Evolutionary conservation across 352 stramenopile species (phyloP).

Genomic region (Aphanomyces cochlioides): DNA sequence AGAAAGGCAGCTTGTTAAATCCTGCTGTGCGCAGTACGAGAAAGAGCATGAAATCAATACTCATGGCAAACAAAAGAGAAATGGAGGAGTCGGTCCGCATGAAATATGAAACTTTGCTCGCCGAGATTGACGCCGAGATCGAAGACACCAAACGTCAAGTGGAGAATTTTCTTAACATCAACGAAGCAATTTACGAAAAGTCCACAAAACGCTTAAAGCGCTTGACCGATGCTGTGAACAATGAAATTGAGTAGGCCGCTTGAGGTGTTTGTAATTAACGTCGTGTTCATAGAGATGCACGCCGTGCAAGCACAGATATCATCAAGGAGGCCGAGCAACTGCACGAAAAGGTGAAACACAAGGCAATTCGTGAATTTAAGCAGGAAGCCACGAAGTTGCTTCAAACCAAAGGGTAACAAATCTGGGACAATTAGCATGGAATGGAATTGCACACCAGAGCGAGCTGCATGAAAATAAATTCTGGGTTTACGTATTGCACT

Average conservation of each 20-base stretch:
- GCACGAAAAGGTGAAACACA: constrained; percentile 22
- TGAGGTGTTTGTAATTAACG: not conserved
- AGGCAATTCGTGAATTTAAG: constrained; percentile 28
- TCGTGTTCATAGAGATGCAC: not conserved
- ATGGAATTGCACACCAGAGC: not conserved
- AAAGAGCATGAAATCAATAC: constrained; percentile 6
- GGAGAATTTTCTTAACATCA: constrained; percentile 24
- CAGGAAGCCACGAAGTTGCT: constrained; percentile 20
- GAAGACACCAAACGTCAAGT: constrained; percentile 26
- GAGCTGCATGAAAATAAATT: not conserved
- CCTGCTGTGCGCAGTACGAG: not conserved
- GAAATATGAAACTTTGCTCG: constrained; percentile 20
- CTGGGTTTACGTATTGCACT: too few species aligned
- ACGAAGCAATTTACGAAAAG: constrained; percentile 29
- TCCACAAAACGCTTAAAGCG: constrained; percentile 27
- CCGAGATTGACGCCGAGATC: constrained; percentile 21
- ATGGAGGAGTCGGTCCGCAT: constrained; percentile 23
- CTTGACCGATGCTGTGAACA: constrained; percentile 16
- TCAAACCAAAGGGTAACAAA: not conserved
- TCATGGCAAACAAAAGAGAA: not conserved
- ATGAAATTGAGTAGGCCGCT: constrained; percentile 21
- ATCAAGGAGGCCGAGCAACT: constrained; percentile 16
- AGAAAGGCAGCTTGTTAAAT: not conserved
- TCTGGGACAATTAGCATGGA: too few species aligned
- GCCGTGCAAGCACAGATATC: not conserved